These are phyloP conservation scores for Akanthomyces muscarius DNA, from an alignment of 2,329 filamentous ascomycete species.

Conservation along the genomic window DNA sequence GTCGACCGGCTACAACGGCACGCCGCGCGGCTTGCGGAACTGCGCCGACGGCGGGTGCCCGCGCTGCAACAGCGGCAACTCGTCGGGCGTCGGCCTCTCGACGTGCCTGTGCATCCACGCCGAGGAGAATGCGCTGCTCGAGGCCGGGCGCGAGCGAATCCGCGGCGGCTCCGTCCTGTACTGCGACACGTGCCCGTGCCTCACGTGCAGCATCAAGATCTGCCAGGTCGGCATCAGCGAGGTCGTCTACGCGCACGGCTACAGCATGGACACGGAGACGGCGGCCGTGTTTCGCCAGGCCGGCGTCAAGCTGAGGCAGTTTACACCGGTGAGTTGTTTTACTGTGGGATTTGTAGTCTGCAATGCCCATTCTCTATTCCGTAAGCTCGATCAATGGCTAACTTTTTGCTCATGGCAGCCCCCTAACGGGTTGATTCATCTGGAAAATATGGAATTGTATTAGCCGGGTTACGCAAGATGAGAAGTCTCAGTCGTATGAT, in stretches of 20 bases:
- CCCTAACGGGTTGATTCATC: slow-evolving; percentile 59
- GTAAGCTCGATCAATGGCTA: not conserved
- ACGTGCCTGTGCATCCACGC: slow-evolving; percentile 97
- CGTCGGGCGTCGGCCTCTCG: slow-evolving; percentile 66
- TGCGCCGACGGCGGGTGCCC: slow-evolving; percentile 89
- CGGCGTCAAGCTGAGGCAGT: slow-evolving; percentile 81
- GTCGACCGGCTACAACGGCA: slow-evolving; percentile 95
- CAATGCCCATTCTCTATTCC: not conserved
- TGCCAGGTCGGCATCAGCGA: slow-evolving; percentile 93
- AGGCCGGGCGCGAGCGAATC: slow-evolving; percentile 88
- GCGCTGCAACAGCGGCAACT: slow-evolving; percentile 74
- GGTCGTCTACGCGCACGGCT: slow-evolving; percentile 90
- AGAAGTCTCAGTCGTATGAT: not conserved
- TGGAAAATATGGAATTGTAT: slow-evolving; percentile 49
- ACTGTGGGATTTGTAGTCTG: not conserved
- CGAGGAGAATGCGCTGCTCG: slow-evolving; percentile 93
- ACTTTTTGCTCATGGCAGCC: slow-evolving; percentile 40
- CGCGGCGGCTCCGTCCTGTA: slow-evolving; percentile 79
- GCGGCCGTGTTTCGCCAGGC: slow-evolving; percentile 79
- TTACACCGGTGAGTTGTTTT: slow-evolving; percentile 65
- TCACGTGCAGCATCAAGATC: slow-evolving; percentile 98
- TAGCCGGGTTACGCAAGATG: slow-evolving; percentile 1
- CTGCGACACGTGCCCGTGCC: slow-evolving; percentile 92
- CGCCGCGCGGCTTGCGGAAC: slow-evolving; percentile 82
- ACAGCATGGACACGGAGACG: slow-evolving; percentile 88